These are phyloP conservation scores for Cutaneotrichosporon sp. DNA, from an alignment of 1,284 basidiomycete species.

Conservation along the genomic window DNA sequence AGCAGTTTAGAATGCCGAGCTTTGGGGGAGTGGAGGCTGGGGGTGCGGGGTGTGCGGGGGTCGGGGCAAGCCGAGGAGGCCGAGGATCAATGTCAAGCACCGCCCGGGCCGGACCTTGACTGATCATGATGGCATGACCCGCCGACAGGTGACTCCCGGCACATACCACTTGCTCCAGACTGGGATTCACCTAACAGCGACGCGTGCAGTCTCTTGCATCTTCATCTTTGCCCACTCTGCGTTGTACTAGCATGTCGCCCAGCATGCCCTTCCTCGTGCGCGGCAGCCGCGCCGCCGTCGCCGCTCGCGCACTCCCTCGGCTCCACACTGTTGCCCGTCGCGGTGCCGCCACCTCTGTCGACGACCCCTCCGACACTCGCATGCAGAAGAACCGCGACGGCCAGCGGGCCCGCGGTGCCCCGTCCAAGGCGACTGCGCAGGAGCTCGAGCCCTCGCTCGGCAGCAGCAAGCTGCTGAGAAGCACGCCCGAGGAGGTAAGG, in stretches of 20 bases:
- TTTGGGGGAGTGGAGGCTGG: background rate
- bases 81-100: background rate
- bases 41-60: background rate
- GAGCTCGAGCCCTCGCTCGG: slow-evolving; percentile 41
- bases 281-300: background rate
- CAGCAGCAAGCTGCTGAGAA: slow-evolving; percentile 36
- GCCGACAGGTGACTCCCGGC: background rate
- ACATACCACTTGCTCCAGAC: background rate
- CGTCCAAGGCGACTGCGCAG: slow-evolving; percentile 5
- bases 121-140: background rate
- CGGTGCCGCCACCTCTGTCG: slow-evolving; percentile 16
- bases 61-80: background rate
- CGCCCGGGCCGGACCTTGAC: slow-evolving; percentile 12
- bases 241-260: slow-evolving; percentile 3
- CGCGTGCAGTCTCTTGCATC: background rate
- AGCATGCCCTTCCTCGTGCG: slow-evolving; percentile 7
- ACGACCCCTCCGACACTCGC: slow-evolving; percentile 16
- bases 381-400: slow-evolving; percentile 14
- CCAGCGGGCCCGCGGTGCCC: slow-evolving; percentile 9
- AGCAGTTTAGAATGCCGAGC: background rate
- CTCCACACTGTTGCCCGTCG: slow-evolving; percentile 2
- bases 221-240: slow-evolving; percentile 1
- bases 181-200: background rate
- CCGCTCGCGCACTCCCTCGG: background rate
- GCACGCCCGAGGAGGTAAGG: slow-evolving; percentile 31